Percentiles rank a stretch among this genome's conserved stretches.
phyloP scores from a whole-genome alignment of 2,329 filamentous ascomycete genomes.

The Sarocladium kiliense region DNA sequence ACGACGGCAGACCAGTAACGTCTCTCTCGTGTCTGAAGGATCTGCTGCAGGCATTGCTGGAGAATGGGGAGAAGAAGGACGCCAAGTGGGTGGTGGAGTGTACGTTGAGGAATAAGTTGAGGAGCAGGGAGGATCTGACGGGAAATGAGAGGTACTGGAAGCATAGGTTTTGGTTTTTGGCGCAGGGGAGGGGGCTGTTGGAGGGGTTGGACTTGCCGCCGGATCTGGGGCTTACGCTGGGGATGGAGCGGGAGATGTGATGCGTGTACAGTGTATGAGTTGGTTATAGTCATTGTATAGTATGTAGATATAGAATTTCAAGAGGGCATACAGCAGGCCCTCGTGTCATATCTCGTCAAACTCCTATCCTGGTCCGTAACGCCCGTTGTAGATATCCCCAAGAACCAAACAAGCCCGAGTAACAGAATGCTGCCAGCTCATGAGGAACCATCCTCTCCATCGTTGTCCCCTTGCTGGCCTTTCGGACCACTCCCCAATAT shows the following conservation, averaged over 20 bases:
- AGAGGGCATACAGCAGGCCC: constrained; percentile 18
- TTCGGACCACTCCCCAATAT: constrained; percentile 29
- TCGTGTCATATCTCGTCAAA: neutral
- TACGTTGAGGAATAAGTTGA: constrained; percentile 23
- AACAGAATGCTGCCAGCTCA: neutral
- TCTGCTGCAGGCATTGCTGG: constrained; percentile 31
- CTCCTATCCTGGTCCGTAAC: neutral
- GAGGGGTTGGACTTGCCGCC: constrained; percentile 17
- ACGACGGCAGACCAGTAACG: constrained; percentile 33
- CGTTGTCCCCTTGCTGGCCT: constrained; percentile 1
- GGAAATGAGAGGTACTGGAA: constrained; percentile 33
- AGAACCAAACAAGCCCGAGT: neutral
- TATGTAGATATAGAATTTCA: constrained; percentile 19
- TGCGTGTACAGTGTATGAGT: neutral
- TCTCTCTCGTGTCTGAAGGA: constrained; percentile 37
- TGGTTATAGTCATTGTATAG: neutral
- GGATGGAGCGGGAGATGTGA: neutral
- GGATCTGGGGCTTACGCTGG: constrained; percentile 13
- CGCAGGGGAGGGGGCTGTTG: constrained; percentile 34
- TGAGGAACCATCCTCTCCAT: neutral
- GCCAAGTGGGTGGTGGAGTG: constrained; percentile 27
- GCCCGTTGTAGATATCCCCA: neutral
- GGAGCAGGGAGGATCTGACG: constrained; percentile 13
- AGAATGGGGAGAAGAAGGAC: constrained; percentile 17
- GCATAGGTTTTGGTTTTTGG: constrained; percentile 47